Base-by-base conservation (phyloP, 1,284 basidiomycete genomes). In the Xerocomus subilludens region DNA sequence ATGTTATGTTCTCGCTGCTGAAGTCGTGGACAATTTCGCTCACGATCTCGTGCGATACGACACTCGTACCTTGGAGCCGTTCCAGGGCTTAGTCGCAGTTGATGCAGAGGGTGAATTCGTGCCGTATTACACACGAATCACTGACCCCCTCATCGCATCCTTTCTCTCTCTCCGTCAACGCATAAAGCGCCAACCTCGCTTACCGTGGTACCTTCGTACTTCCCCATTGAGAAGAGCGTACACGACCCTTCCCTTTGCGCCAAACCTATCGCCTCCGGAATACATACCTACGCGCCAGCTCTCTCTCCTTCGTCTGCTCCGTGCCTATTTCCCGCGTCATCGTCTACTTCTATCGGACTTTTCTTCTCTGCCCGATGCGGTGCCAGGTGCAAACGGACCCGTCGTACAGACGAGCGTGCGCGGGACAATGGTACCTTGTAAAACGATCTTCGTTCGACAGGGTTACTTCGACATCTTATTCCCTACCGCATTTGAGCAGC, bases 391-490 rank as follows among this genome's bases (percentile, higher is more conserved):
- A 74, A 96, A 95, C 81, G 95, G 94, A 1, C 98, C 98, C 14
- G 98, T 99, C 32, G 98, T 99, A 35, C 98, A 99, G 86, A 99
- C 98, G 30, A 91, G 96, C 66, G 93, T 94, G 82, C 90, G 90
- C 49, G 94, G 93, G 73, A 90, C 90, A 64, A 98, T 96, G 84
- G 92, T 98, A 10, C 94, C 98, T 6, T 97, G 96, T 79, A 89
- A 93, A 73, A 99, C 96, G 27, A 91, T 98, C 75, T 90, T 98
- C 78, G 98, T 99, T 72, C 92, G 94, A 78, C 98, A 96, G 82
- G 98, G 98, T 21, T 98, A 92, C 86, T 99, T 99, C 84, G 98
- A 99, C 85, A 99, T 99, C 77, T 97, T 99, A 88, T 99, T 99
- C 88, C 98, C 98, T 4, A 99, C 98, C 14, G 88, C 97, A 82